These are phyloP conservation scores for Aureobasidium sp. DNA, from an alignment of 2,329 filamentous ascomycete species.

Conservation along the genomic window DNA sequence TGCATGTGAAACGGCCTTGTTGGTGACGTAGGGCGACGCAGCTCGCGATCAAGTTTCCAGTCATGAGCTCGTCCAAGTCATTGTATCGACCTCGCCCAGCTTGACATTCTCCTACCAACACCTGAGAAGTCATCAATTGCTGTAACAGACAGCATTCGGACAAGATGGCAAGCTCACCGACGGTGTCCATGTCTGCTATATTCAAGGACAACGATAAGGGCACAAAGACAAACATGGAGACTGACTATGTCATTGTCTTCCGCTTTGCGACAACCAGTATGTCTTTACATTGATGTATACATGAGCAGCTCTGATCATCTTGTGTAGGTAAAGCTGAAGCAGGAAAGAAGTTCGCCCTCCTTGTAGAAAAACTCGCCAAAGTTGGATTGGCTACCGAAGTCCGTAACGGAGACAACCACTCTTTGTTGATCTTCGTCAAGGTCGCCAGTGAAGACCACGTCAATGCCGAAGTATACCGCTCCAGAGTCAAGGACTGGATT, in stretches of 20 bases:
- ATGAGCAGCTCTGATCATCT: neutral
- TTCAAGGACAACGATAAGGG: constrained; percentile 27
- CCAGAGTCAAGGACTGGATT: constrained; percentile 87
- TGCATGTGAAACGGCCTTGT: neutral
- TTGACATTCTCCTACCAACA: neutral
- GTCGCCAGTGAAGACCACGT: constrained; percentile 69
- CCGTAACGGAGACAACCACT: constrained; percentile 65
- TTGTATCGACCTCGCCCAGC: neutral
- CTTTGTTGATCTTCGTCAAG: constrained; percentile 75
- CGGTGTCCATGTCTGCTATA: constrained; percentile 7
- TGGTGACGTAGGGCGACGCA: neutral
- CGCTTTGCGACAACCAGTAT: constrained; percentile 60
- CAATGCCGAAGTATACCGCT: constrained; percentile 72
- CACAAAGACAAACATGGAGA: constrained; percentile 52
- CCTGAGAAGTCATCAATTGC: neutral
- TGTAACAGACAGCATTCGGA: neutral
- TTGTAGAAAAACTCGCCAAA: constrained; percentile 64
- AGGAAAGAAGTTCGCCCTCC: constrained; percentile 65
- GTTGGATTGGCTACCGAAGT: constrained; percentile 86
- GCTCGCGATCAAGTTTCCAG: constrained; percentile 3
- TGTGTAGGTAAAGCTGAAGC: constrained; percentile 56
- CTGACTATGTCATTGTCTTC: constrained; percentile 85
- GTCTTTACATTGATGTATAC: neutral
- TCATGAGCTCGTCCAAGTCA: neutral
- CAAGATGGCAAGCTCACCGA: constrained; percentile 15